Conservation (phyloP, 169 alveolate genomes). For the Plasmodium coatneyi region DNA sequence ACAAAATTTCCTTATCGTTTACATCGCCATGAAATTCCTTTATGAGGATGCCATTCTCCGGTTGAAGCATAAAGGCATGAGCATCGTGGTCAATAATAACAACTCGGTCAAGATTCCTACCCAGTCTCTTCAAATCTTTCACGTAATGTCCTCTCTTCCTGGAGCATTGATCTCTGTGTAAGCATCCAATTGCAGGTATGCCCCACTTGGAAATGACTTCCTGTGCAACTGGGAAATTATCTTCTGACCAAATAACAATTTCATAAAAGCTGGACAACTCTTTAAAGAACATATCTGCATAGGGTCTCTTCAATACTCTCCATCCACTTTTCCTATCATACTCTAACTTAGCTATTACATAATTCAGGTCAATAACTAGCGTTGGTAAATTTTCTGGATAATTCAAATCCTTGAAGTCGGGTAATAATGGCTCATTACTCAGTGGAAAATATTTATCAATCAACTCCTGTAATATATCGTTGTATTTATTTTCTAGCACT, state of each 20-base stretch:
- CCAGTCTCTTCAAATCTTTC: conserved; percentile 88
- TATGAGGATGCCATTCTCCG: conserved; percentile 86
- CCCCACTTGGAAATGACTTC: conserved; percentile 92
- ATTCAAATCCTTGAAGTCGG: conserved; percentile 89
- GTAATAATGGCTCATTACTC: conserved; percentile 88
- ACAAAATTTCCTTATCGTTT: conserved; percentile 86
- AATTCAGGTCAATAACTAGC: conserved; percentile 90
- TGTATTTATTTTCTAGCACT: conserved; percentile 59
- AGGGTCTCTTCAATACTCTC: conserved; percentile 93
- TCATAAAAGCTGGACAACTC: conserved; percentile 92
- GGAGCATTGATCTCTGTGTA: conserved; percentile 89
- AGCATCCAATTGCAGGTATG: conserved; percentile 91
- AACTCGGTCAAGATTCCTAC: conserved; percentile 89
- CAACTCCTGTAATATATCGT: conserved; percentile 40
- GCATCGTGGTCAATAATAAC: conserved; percentile 89
- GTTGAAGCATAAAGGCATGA: conserved; percentile 85
- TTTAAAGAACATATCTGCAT: conserved; percentile 90
- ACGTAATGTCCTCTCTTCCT: conserved; percentile 83
- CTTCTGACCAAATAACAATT: conserved; percentile 95
- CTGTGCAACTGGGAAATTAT: conserved; percentile 90
- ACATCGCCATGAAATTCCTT: conserved; percentile 88
- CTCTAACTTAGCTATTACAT: conserved; percentile 88
- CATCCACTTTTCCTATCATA: conserved; percentile 91
- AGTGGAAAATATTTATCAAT: conserved; percentile 79
- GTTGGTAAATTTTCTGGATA: conserved; percentile 93